Evolutionary conservation across 306 rosid species (phyloP), one percentile per base, ranked within the genome.

Genomic region (Fagus sylvatica): DNA sequence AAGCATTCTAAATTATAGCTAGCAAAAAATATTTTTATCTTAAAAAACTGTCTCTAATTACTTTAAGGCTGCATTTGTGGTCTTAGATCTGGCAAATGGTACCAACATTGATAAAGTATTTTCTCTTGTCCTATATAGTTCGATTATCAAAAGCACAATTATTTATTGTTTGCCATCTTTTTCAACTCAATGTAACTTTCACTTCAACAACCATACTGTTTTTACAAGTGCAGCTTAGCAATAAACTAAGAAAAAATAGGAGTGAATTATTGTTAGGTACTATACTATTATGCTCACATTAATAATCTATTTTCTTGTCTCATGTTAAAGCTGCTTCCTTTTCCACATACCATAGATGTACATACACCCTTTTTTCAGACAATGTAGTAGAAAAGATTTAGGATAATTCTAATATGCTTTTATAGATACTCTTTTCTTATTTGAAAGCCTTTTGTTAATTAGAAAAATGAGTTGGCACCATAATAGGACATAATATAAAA

Each of bases 321-420:
- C 66, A 75, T 76, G 60, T 22, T 57, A 78, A 79, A 79, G 86
- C 82, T 79, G 84, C 83, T 79, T 85, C 80, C 77, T 79, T 87
- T 84, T 84, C 59, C 74, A 76, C 77, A 71, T 75, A 76, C 73
- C 81, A 78, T 49, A 71, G 78, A 66, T 78, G 73, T 72, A 33
- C 64, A 64, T 77, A 72, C 75, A 59, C 59, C 72, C 74, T 62
- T 85, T 83, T 56, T 40, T 76, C 81, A 73, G 80, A 84, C 76
- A 69, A 53, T 61, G 51, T 12, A 72, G 79, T 39, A 79, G 37
- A 54, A 69, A 72, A 78, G 78, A 76, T 75, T 28, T 73, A 80
- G 74, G 85, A 80, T 74, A 80, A 80, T 42, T 78, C 75, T 84
- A 81, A 75, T 68, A 68, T 49, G 74, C 66, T 73, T 22, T 81